Base-by-base conservation (phyloP, 495 filamentous ascomycete species). In the Neurospora hispaniola region DNA sequence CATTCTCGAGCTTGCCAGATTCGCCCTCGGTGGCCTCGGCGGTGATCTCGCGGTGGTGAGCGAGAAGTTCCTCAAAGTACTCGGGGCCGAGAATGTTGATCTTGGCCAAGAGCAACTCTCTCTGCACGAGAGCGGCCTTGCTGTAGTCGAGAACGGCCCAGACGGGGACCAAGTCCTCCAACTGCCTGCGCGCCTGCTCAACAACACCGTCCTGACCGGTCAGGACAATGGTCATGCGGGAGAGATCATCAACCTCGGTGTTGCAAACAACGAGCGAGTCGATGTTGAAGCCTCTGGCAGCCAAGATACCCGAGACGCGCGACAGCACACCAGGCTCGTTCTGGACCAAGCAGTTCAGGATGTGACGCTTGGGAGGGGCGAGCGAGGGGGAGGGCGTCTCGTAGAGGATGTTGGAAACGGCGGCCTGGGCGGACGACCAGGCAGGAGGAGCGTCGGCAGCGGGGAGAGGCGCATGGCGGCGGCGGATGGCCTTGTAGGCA, bases 71-170 rank as follows among this genome's bases (percentile, higher is more conserved):
- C 82, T 97, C 95, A 78, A 97, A 99, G 85, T 96, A 97, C 85
- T 99, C 96, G 18, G 96, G 96, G 1, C 96, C 96, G 27, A 99
- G 85, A 70, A 96, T 96, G 75, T 93, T 95, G 81, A 99, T 87
- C 86, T 99, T 99, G 66, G 96, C 95, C n/a, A 99, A 89, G 27
- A 99, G 86, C 48, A 99, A 84, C 82, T 99, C 96, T 71, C 96
- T 90, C 85, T 99, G 96, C 31, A 99, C 94, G n/a, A 99, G 86
- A 38, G 96, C 93, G 1, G 96, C 89, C 43, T 89, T 86, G 41
- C 94, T 98, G 84, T 99, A 98, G 82, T 99, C 96, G 73, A 99
- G 85, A 18, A 99, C 96, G 41, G 96, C 96, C 96, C 96, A 99
- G 70, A 99, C 96, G 40, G 96, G 96, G 41, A 99, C 96, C 41